A percentile compares a stretch with the other conserved stretches of the same genome.
These are phyloP conservation scores for Pezicula neosporulosa DNA, from an alignment of 2,329 filamentous ascomycete species.

Conservation along the genomic window DNA sequence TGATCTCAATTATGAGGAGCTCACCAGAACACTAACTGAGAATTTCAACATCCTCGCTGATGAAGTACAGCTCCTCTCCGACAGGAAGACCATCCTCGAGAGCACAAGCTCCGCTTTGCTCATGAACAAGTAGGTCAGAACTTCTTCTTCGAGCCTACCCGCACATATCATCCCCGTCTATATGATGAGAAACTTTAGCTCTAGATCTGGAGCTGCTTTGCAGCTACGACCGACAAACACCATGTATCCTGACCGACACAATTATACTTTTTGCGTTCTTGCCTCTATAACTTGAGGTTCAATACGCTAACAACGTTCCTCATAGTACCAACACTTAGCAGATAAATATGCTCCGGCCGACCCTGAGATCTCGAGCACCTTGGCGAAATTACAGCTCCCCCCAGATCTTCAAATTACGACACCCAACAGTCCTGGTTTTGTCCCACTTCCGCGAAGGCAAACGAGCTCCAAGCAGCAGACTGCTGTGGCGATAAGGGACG, in stretches of 20 bases:
- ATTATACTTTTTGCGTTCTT: background rate
- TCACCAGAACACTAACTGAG: slow-evolving; percentile 57
- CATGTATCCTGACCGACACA: slow-evolving; percentile 46
- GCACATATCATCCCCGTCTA: background rate
- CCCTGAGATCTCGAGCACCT: slow-evolving; percentile 62
- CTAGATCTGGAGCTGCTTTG: slow-evolving; percentile 73
- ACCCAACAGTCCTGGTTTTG: slow-evolving; percentile 22
- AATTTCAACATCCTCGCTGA: slow-evolving; percentile 63
- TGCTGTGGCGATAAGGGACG: slow-evolving; percentile 61
- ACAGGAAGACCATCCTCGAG: slow-evolving; percentile 62
- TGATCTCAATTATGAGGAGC: slow-evolving; percentile 28
- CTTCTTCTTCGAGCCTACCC: background rate
- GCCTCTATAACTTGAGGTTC: slow-evolving; percentile 2
- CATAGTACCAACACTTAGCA: slow-evolving; percentile 60
- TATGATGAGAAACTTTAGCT: slow-evolving; percentile 62
- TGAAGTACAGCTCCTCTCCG: slow-evolving; percentile 60
- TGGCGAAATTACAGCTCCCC: slow-evolving; percentile 64
- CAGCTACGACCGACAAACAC: slow-evolving; percentile 59
- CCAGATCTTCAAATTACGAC: slow-evolving; percentile 33
- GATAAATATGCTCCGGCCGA: slow-evolving; percentile 65
- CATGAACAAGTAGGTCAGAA: slow-evolving; percentile 57
- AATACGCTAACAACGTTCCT: slow-evolving; percentile 25
- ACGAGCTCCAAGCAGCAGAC: slow-evolving; percentile 49
- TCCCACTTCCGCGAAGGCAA: slow-evolving; percentile 26
- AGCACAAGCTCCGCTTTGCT: slow-evolving; percentile 64